Base-by-base conservation (phyloP, 805 yeast genomes). In the Candida ponderosae region DNA sequence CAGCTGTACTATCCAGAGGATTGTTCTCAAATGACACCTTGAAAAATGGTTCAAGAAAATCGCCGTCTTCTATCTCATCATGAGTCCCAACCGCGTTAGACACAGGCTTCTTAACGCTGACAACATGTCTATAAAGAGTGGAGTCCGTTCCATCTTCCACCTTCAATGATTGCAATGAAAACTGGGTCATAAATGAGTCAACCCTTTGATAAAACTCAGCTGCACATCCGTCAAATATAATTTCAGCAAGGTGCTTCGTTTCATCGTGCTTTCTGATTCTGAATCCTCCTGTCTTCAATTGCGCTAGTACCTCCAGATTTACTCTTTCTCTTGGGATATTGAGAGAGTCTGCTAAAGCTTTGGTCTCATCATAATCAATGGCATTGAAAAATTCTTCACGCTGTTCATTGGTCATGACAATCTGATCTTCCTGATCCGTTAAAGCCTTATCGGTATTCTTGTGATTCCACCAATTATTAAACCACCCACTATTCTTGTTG, bases 381-480 rank as follows among this genome's bases (percentile, higher is more conserved):
- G 97, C 95, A 42, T 86, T 95, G 52, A 87, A 89, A 17, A 93
- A 66, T 41, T 94, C 98, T 52, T 86, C 72, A 44, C 85, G 71
- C 52, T 93, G 96, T 46, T 88, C 95, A 13, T 86, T 95, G 0
- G 93, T 76, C 56, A 93, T 72, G 6, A 66, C 64, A 20, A 79
- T 54, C 3, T 67, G 62, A 8, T 63, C 55, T 4, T 66, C 64
- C 6, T 61, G n/a, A n/a, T n/a, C n/a, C n/a, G n/a, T n/a, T n/a
- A n/a, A n/a, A n/a, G n/a, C n/a, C n/a, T n/a, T n/a, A n/a, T n/a
- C n/a, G n/a, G n/a, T n/a, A n/a, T n/a, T n/a, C n/a, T n/a, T n/a
- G 27, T 65, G 64, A 41, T 74, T 66, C 84, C 89, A 79, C 78
- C 88, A 76, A 9, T 79, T 11, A 24, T 24, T 72, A 37, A 78